Percentiles rank a stretch among this genome's conserved stretches.
Conservation (phyloP, 768 basidiomycete species). For the Agrocybe pediades region DNA sequence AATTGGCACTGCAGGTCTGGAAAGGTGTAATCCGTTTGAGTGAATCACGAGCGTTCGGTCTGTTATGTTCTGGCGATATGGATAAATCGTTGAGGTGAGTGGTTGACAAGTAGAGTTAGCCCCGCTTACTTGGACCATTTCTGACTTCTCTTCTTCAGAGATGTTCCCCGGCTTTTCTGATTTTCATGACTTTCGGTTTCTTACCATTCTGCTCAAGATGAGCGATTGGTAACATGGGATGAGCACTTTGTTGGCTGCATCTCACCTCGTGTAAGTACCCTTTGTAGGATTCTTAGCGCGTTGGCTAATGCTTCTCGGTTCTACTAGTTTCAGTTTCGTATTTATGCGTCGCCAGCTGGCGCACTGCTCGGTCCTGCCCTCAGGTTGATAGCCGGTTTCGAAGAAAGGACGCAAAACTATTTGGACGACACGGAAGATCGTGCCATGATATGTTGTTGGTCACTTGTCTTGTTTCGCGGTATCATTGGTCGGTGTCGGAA, state of each 20-base stretch:
- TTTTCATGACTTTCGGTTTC: neutral
- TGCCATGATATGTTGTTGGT: constrained; percentile 10
- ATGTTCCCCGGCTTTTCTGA: neutral
- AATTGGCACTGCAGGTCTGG: neutral
- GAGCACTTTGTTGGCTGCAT: neutral
- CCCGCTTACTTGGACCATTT: neutral
- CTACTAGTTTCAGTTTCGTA: constrained; percentile 5
- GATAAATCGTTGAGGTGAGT: neutral
- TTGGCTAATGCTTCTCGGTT: neutral
- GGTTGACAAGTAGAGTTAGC: too few species aligned
- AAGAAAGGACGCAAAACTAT: constrained; percentile 14
- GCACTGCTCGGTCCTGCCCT: constrained; percentile 3
- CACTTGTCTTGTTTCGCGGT: constrained; percentile 14
- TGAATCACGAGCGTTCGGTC: neutral
- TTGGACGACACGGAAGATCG: constrained; percentile 5
- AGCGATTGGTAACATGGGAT: neutral
- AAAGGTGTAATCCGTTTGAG: neutral
- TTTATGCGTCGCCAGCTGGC: constrained; percentile 1
- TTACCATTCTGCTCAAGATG: neutral
- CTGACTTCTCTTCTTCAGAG: neutral
- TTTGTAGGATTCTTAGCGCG: neutral
- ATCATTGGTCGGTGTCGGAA: constrained; percentile 4
- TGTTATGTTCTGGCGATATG: neutral
- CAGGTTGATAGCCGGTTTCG: neutral
- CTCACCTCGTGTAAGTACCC: neutral